Evolutionary conservation across 2,329 filamentous ascomycete genomes (phyloP), one percentile per base, ranked within the genome.

Genomic region (Pyrenophora tritici-repentis): DNA sequence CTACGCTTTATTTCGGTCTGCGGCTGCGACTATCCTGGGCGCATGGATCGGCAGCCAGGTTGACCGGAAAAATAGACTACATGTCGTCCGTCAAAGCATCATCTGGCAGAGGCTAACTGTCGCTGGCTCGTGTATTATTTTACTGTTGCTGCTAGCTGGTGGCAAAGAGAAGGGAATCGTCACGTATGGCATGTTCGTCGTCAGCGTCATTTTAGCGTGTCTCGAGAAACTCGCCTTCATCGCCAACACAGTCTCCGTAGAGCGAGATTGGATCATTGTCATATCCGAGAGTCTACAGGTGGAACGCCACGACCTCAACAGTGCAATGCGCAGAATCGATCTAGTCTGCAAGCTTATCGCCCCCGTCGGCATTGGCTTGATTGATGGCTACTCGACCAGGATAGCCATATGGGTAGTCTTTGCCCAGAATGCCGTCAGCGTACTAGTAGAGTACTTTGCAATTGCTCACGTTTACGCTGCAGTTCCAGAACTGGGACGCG

Each of bases 191-290:
- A 49, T 62, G 12, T 73, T 73, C 24, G 58, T 60, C 2, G 24
- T 65, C 2, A 65, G 76, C n/a, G 77, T 81, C 0, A 14, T 83
- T 0, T 72, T 90, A 37, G 86, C 86, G 0, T 88, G 87, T 48
- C 63, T 86, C 1, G 89, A 91, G 71, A 91, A 91, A 67, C 70
- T 90, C 7, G 79, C 78, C 12, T 79, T 85, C 1, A 78, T 86
- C 5, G 79, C 84, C 67, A 91, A 90, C 65, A 77, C 83, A 0
- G 82, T 91, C 1, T 78, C 88, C 0, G 80, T 91, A 0, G 88
- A 91, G 68, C 77, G 85, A 62, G 88, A 91, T 61, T 90, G 88
- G 87, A 79, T 84, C 33, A 75, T 84, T 3, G 78, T 84, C 0
- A 75, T 83, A 6, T 76, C 81, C 1, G 73, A 76, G 24, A 66